Base-by-base conservation (phyloP, 441 rosid species). In the Euphorbia schlechtendalii region DNA sequence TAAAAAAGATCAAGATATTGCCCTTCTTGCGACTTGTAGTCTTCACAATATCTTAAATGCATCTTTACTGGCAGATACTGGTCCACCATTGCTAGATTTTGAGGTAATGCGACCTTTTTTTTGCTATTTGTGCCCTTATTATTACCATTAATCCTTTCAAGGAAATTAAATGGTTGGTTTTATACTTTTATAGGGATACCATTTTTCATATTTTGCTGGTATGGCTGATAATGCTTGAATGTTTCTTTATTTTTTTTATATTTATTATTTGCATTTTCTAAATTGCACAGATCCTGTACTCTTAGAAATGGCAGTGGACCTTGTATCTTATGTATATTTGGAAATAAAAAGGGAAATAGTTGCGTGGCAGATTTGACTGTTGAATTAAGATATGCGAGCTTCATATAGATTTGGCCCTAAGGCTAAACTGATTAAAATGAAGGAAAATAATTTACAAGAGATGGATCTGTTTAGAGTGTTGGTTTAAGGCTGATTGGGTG, bases 71-170 rank as follows among this genome's bases (percentile, higher is more conserved):
- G 84, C 96, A 69, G 99, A 90, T 69, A 82, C 88, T 64, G 99
- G 99, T 75, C 97, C 99, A 63, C 99, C 99, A n/a, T 73, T 94
- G 86, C 92, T 94, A 76, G 99, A 94, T 68, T 91, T 94, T 79
- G 99, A 94, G 99, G 99, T 90, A 78, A 27, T 40, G 13, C 28
- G 36, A 6, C 36, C 52, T 60, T 25, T 9, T 17, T 65, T 27
- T 38, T 63, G 1, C 52, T 59, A 6, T 20, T 69, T 43, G 15
- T 67, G 28, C 32, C 28, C 38, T 49, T 61, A n/a, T 25, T 3
- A 0, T 21, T 53, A 15, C 24, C 4, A 36, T 0, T 53, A 15
- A 60, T 66, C 2, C 30, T 21, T 56, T 27, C 1, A 56, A 5
- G 45, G 55, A n/a, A 12, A 13, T 27, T 27, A 27, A 27, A 27